phyloP scores from a whole-genome alignment of 1,139 yeast genomes.

The Suhomyces terraborum region DNA sequence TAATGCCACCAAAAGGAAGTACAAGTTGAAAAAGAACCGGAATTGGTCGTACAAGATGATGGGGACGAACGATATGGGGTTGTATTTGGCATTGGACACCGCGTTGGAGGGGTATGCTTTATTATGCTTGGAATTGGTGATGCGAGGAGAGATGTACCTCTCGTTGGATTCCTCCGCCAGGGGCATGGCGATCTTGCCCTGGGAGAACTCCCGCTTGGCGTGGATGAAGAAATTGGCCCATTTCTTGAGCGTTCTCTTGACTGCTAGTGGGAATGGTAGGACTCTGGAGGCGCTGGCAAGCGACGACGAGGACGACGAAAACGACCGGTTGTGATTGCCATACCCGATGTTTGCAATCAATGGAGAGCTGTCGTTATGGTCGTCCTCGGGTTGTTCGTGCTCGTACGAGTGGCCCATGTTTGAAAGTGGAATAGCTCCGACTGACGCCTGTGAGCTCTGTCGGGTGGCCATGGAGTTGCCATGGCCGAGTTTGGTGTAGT shows the following conservation, averaged over 20 bases:
- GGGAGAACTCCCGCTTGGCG: conserved; percentile 32
- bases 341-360: conserved; percentile 25
- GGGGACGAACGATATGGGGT: conserved; percentile 85
- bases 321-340: conserved; percentile 22
- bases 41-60: conserved; percentile 90
- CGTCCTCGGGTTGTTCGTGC: conserved; percentile 11
- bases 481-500: conserved; percentile 16
- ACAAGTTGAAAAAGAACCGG: conserved; percentile 92
- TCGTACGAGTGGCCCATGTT: conserved; percentile 19
- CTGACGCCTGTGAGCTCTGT: conserved; percentile 31
- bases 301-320: conserved; percentile 25
- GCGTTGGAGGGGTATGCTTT: conserved; percentile 69
- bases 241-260: conserved; percentile 20
- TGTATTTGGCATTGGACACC: conserved; percentile 91
- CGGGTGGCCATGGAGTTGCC: conserved; percentile 20
- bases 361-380: conserved; percentile 32
- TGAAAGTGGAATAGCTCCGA: conserved; percentile 33
- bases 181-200: conserved; percentile 23
- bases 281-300: conserved; percentile 16
- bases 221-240: conserved; percentile 25
- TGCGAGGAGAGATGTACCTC: conserved; percentile 42
- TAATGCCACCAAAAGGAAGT: conserved; percentile 87
- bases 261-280: conserved; percentile 17
- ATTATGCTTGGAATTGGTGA: conserved; percentile 23
- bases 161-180: conserved; percentile 21